Evolutionary conservation across 495 filamentous ascomycete species (phyloP), one percentile per base, ranked within the genome.

Genomic region (Durotheca rogersii): DNA sequence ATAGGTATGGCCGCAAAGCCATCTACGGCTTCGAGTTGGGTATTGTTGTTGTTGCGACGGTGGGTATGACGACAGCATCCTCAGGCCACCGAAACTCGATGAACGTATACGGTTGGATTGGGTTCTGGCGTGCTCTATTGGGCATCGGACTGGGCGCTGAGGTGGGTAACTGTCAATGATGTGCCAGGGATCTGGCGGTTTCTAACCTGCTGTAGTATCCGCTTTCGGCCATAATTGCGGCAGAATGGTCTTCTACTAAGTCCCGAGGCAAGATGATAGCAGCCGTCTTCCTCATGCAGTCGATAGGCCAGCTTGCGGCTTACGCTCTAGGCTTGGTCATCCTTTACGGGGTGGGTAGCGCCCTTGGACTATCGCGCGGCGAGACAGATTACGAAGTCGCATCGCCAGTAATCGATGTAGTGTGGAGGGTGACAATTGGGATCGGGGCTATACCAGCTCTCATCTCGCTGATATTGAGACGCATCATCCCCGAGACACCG

Each of bases 11-110:
- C n/a, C 72, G 84, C 6, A 79, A 77, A 56, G 74, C 72, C 47
- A 72, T 87, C 56, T 88, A 88, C 46, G 84, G 84, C 15, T 53
- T 81, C 0, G 83, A 85, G 59, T 67, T 88, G 39, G 66, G 81
- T 12, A 70, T 86, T 17, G 70, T 84, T n/a, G 68, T 77, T 19
- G 51, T 70, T 15, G 66, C 65, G 16, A 84, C 81, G 0, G 60
- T 85, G 4, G 81, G 82, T 1, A 70, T 84, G 29, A 76, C 74
- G 15, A 57, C 50, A 31, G 54, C 46, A 34, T 60, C 58, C 4
- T 72, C 76, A 53, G 50, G 56, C 2, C 33, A 45, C 12, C 58
- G 11, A 50, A 23, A 54, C 7, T 78, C 74, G 31, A 82, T 84
- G 80, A 73, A 71, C 18, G 68, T 83, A 3, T 77, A 74, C 46